These are phyloP conservation scores for Sarocladium kiliense DNA, from an alignment of 2,329 filamentous ascomycete genomes.

Conservation along the genomic window DNA sequence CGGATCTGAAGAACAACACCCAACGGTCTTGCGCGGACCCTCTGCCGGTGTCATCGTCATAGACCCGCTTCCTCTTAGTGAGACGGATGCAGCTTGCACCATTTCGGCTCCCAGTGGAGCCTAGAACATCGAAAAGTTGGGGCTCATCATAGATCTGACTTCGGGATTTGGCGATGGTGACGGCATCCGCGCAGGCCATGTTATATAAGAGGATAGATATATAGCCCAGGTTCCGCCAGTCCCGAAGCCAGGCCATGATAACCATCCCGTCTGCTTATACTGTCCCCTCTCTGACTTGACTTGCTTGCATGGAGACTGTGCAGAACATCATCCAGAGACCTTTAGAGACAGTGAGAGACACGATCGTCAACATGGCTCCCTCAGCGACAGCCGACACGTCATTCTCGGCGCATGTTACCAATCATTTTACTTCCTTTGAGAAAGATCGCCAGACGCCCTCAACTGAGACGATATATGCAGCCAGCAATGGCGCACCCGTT, in stretches of 20 bases:
- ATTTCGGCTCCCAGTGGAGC: neutral
- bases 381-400: slow-evolving; percentile 25
- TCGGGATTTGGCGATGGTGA: neutral
- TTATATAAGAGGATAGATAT: neutral
- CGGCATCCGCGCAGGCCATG: neutral
- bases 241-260: too few species aligned
- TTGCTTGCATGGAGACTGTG: neutral
- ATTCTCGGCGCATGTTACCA: slow-evolving; percentile 30
- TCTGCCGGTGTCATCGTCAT: neutral
- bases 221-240: neutral
- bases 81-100: neutral
- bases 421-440: slow-evolving; percentile 32
- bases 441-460: slow-evolving; percentile 33
- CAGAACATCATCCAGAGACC: slow-evolving; percentile 5
- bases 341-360: neutral
- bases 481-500: slow-evolving; percentile 51
- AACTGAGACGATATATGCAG: slow-evolving; percentile 43
- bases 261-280: neutral
- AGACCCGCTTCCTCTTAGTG: neutral
- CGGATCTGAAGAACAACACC: too few species aligned
- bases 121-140: neutral
- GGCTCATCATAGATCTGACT: neutral
- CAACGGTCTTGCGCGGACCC: too few species aligned
- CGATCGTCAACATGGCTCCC: slow-evolving; percentile 16
- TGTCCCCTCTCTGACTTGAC: neutral